Percentiles rank a stretch among this genome's conserved stretches.
Evolutionary conservation across 2,329 filamentous ascomycete genomes (phyloP).

Genomic region (Paramyrothecium roridum): DNA sequence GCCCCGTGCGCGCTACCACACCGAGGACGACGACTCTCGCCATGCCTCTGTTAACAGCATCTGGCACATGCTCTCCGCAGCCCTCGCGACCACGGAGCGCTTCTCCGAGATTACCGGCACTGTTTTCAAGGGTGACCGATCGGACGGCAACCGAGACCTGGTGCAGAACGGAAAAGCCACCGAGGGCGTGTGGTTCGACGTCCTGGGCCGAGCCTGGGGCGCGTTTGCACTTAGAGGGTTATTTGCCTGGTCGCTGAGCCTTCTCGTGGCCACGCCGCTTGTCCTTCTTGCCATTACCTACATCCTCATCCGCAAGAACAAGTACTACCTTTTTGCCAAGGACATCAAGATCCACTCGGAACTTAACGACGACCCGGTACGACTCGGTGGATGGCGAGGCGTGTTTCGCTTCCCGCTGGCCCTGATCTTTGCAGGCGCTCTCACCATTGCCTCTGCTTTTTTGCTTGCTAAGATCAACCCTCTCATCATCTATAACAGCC

Average conservation of each 20-base stretch:
- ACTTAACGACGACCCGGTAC: conserved; percentile 58
- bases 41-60: conserved; percentile 70
- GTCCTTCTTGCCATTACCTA: conserved; percentile 67
- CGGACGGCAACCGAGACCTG: conserved; percentile 54
- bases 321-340: conserved; percentile 83
- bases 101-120: conserved; percentile 67
- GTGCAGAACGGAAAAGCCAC: conserved; percentile 64
- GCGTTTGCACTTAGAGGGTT: conserved; percentile 77
- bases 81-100: conserved; percentile 69
- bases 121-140: conserved; percentile 59
- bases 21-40: conserved; percentile 77
- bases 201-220: conserved; percentile 78
- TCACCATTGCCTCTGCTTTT: conserved; percentile 71
- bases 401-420: conserved; percentile 82
- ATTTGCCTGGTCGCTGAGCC: conserved; percentile 81
- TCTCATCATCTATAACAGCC: conserved; percentile 84
- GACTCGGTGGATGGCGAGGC: conserved; percentile 73
- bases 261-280: conserved; percentile 78
- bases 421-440: conserved; percentile 61
- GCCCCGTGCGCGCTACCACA: conserved; percentile 86
- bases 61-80: conserved; percentile 93
- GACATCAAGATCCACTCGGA: conserved; percentile 50
- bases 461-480: conserved; percentile 82
- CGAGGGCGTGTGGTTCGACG: conserved; percentile 86
- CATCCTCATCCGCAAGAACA: conserved; percentile 67